These are phyloP conservation scores for Pleodorina starrii DNA, from an alignment of 139 green algal genomes.

Conservation along the genomic window DNA sequence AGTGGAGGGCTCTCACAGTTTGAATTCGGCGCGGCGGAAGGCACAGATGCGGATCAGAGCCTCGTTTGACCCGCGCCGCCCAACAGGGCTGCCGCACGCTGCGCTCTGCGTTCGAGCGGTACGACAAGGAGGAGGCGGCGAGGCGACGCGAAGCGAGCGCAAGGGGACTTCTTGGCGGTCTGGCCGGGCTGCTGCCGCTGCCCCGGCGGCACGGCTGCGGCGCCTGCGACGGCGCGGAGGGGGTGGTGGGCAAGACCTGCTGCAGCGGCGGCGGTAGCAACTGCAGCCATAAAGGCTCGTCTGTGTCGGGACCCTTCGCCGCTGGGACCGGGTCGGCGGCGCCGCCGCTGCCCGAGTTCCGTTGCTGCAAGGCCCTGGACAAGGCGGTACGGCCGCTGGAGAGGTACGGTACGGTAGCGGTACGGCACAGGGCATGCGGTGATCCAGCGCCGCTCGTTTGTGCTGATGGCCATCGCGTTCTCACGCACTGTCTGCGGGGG, in stretches of 20 bases:
- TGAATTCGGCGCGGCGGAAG: no score
- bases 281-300: not conserved
- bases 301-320: not conserved
- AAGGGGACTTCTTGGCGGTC: not conserved
- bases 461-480: no score
- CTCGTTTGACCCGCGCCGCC: no score
- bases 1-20: no score
- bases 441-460: no score
- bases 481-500: no score
- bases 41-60: no score
- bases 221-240: no score
- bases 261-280: not conserved
- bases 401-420: slow-evolving; percentile 17
- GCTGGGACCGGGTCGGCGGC: not conserved
- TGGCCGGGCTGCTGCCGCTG: not conserved
- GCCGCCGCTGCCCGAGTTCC: slow-evolving; percentile 9
- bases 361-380: not conserved
- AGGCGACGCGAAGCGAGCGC: not conserved
- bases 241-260: not conserved
- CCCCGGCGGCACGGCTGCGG: not conserved
- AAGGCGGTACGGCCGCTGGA: slow-evolving; percentile 30
- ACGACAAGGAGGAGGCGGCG: not conserved
- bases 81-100: slow-evolving; percentile 42
- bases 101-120: slow-evolving; percentile 31
- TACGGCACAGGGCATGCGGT: no score